Conservation (phyloP, 2,329 filamentous ascomycete species). For the Aschersonia sp. region DNA sequence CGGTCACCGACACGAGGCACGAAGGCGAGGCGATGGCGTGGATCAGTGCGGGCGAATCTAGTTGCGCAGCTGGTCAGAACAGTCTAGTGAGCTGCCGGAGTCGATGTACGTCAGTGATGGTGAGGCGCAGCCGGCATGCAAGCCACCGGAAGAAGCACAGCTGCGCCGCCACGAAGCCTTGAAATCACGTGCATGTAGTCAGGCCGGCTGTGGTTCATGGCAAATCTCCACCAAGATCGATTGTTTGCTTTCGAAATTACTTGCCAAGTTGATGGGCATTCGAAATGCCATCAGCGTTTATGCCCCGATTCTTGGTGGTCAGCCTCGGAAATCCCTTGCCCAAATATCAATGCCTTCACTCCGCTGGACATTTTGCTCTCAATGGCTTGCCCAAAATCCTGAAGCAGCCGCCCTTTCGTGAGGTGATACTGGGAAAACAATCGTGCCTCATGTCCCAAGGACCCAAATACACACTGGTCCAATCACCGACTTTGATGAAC, state of each 20-base stretch:
- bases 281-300: conserved; percentile 13
- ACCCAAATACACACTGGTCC: conserved; percentile 50
- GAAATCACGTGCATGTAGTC: not conserved
- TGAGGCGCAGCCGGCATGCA: conserved; percentile 3
- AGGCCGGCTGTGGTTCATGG: not conserved
- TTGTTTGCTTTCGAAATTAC: too few species aligned
- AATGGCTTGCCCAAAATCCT: conserved; percentile 36
- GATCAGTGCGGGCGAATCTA: conserved; percentile 2
- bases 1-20: not conserved
- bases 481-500: conserved; percentile 76
- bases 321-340: conserved; percentile 74
- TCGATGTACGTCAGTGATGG: conserved; percentile 9
- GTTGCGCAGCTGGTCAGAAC: conserved; percentile 16
- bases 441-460: conserved; percentile 33
- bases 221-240: too few species aligned
- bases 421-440: conserved; percentile 33
- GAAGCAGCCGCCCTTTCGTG: conserved; percentile 33
- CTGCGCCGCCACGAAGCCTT: not conserved
- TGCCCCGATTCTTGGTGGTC: conserved; percentile 56
- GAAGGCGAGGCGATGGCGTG: not conserved
- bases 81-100: not conserved
- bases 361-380: conserved; percentile 71
- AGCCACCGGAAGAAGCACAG: not conserved
- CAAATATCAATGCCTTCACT: conserved; percentile 71
- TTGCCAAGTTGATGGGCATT: too few species aligned